These are phyloP conservation scores for Alnus rubra DNA, from an alignment of 306 rosid species.

Conservation along the genomic window DNA sequence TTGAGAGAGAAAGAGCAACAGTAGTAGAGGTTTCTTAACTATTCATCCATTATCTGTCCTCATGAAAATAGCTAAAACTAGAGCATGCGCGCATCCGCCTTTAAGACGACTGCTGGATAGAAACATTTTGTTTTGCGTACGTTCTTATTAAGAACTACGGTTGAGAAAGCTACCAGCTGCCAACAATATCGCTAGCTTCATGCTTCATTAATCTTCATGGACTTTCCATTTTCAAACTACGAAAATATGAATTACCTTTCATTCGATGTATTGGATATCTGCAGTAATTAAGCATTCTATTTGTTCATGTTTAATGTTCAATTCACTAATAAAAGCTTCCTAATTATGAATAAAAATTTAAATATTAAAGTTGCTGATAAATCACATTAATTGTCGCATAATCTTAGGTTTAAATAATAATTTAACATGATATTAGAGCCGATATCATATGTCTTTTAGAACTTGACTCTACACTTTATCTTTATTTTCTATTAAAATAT, in stretches of 20 bases:
- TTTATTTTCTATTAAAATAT: too few relatives aligned
- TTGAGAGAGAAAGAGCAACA: slow-evolving; percentile 17
- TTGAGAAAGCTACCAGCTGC: slow-evolving; percentile 42
- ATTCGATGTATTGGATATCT: too few relatives aligned
- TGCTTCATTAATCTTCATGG: background rate
- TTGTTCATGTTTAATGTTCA: too few relatives aligned
- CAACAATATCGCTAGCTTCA: slow-evolving; percentile 13
- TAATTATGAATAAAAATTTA: too few relatives aligned
- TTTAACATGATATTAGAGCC: too few relatives aligned
- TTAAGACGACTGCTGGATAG: slow-evolving; percentile 25
- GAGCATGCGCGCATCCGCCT: background rate
- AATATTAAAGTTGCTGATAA: too few relatives aligned
- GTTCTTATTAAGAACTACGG: slow-evolving; percentile 43
- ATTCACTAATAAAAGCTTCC: too few relatives aligned
- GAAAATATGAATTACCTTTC: background rate
- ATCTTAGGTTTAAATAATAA: too few relatives aligned
- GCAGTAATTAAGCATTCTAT: background rate
- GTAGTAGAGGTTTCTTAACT: slow-evolving; percentile 28
- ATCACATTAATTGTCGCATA: too few relatives aligned
- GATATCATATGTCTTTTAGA: too few relatives aligned
- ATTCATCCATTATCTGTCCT: slow-evolving; percentile 1
- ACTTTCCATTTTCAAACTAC: background rate
- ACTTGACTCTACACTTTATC: too few relatives aligned
- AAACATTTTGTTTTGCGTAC: slow-evolving; percentile 6
- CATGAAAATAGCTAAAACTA: background rate